Evolutionary conservation across 208 protist genomes (phyloP), one percentile per base, ranked within the genome.

Genomic region (Trypanosoma theileri): DNA sequence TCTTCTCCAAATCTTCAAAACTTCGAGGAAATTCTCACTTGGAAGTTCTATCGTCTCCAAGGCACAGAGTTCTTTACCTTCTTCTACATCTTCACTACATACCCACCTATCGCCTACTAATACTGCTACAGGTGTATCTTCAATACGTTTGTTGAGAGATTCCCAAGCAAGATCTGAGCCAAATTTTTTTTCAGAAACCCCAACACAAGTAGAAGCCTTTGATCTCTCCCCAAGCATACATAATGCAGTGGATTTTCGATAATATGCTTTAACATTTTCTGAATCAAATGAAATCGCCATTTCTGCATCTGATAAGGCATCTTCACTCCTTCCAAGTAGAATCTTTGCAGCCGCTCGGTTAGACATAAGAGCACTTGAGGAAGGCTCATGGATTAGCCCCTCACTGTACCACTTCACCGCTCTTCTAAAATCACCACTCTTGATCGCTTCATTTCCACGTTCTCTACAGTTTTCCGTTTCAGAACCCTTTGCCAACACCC

Each of bases 241-340:
- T 21, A 69, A 21, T 59, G 64, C 64, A 16, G 51, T 53, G 8
- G 54, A 17, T 50, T 69, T 69, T 59, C 64, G 31, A 53, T 61
- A 69, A 50, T 59, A 50, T 41, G 55, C 64, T 28, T 69, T 69
- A 17, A 59, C 64, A 48, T 69, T 69, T 13, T 10, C 51, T 69
- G 53, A 24, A 40, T 69, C 64, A 19, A 69, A 42, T 12, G 11
- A 13, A 21, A 59, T 31, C 12, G 64, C 64, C 17, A 45, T 46
- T 69, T 69, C 64, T n/a, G 64, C 64, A 53, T 69, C 64, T 19
- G 51, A 46, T 14, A 69, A 41, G 17, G 51, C 64, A 50, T 10
- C 44, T 35, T 42, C 40, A 48, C 4, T 3, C 22, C 64, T 46
- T 59, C 51, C 42, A 50, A 69, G 64, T 58, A 19, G 28, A 54